Evolutionary conservation across 495 filamentous ascomycete species (phyloP).

Genomic region (Filosporella fistucella): DNA sequence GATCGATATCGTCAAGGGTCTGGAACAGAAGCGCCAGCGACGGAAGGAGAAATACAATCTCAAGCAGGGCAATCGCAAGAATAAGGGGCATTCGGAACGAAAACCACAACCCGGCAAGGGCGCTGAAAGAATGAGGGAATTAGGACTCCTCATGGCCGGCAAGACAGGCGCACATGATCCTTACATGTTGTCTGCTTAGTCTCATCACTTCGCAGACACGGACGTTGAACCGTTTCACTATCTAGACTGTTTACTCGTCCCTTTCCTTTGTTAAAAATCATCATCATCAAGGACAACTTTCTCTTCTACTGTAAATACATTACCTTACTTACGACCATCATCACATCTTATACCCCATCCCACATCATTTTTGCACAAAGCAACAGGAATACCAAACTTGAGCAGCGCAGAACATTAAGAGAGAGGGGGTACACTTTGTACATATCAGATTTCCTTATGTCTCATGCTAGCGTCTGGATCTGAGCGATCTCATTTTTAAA

Average conservation of each 20-base stretch:
- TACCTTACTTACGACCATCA: no score
- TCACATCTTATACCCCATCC: constrained; percentile 3
- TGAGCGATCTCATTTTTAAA: no score
- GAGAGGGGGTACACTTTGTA: constrained; percentile 12
- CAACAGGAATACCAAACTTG: no score
- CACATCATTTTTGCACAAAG: no score
- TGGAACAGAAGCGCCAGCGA: constrained; percentile 88
- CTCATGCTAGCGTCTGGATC: no score
- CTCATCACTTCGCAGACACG: constrained; percentile 16
- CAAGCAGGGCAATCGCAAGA: constrained; percentile 55
- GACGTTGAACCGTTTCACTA: constrained; percentile 10
- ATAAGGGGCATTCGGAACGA: constrained; percentile 40
- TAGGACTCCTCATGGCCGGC: constrained; percentile 82
- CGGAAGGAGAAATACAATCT: constrained; percentile 86
- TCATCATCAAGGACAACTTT: no score
- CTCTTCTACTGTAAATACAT: constrained; percentile 30
- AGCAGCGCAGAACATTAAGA: constrained; percentile 3
- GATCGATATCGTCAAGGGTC: constrained; percentile 94
- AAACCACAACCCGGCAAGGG: constrained; percentile 77
- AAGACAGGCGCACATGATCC: constrained; percentile 64
- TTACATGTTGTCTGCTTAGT: constrained; percentile 79
- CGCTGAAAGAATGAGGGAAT: constrained; percentile 89
- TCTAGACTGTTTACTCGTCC: constrained; percentile 7
- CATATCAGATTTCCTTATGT: constrained; percentile 9
- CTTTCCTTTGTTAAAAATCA: no score